phyloP scores from a whole-genome alignment of 495 filamentous ascomycete genomes.

The Penicillium flavigenum region DNA sequence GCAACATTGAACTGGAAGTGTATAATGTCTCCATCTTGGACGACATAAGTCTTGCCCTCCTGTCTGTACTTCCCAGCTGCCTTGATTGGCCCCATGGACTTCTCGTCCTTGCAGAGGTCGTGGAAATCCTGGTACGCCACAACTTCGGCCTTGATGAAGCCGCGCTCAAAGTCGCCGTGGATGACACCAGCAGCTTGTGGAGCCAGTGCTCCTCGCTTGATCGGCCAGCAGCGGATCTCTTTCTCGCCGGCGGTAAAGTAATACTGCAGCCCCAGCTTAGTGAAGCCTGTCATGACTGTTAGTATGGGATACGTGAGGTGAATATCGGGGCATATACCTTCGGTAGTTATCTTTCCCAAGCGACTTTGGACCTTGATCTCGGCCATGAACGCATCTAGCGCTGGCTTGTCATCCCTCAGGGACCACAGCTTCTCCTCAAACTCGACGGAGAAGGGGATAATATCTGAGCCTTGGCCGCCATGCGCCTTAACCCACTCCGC shows the following conservation, averaged over 20 bases:
- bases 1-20: slow-evolving; percentile 4
- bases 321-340: not conserved
- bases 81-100: slow-evolving; percentile 4
- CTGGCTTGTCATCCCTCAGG: not conserved
- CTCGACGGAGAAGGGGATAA: slow-evolving; percentile 4
- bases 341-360: not conserved
- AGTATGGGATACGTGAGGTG: not conserved
- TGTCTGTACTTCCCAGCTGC: not conserved
- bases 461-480: not conserved
- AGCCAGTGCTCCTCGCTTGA: not conserved
- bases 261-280: not conserved
- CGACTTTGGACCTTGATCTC: not conserved
- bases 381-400: not conserved
- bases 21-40: not conserved
- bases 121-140: slow-evolving; percentile 3
- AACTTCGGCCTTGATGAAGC: slow-evolving; percentile 3
- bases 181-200: slow-evolving; percentile 2
- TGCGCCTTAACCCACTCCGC: slow-evolving; percentile 2
- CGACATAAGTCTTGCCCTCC: not conserved
- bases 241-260: slow-evolving; percentile 4
- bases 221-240: slow-evolving; percentile 3
- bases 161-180: slow-evolving; percentile 2
- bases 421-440: slow-evolving; percentile 4
- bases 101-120: slow-evolving; percentile 1
- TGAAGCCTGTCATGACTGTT: not conserved